phyloP scores from a whole-genome alignment of 106 monocot species.

The Amphibolis antarctica region DNA sequence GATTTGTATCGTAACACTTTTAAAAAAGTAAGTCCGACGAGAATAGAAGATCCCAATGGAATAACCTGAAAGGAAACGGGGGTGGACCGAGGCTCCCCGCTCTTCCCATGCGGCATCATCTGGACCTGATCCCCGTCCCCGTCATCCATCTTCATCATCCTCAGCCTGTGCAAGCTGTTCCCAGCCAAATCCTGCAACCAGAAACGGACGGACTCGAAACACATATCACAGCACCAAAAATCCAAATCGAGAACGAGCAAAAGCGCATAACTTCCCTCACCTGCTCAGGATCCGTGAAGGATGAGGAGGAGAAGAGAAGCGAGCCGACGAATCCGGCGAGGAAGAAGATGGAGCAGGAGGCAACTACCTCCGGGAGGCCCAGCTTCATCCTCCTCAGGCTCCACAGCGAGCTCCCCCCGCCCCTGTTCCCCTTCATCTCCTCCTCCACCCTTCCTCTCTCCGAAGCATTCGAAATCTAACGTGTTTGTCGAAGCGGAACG shows the following conservation, averaged over 20 bases:
- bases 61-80: neutral
- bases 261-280: neutral
- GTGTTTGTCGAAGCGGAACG: too few species aligned
- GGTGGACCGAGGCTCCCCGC: neutral
- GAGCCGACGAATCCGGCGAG: slow-evolving; percentile 1
- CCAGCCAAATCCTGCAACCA: neutral
- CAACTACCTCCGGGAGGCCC: neutral
- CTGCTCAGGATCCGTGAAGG: neutral
- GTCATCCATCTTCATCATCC: neutral
- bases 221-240: neutral
- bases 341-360: slow-evolving; percentile 1
- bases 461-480: neutral
- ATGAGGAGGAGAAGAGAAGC: neutral
- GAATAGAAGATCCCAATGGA: neutral
- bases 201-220: neutral
- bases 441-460: neutral
- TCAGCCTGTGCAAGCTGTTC: neutral
- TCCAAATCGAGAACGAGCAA: neutral
- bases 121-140: neutral
- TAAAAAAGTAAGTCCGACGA: neutral
- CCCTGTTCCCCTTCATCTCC: slow-evolving; percentile 1
- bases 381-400: slow-evolving; percentile 1
- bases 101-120: slow-evolving; percentile 2
- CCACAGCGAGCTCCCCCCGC: neutral
- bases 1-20: neutral